Evolutionary conservation across 805 yeast species (phyloP), one percentile per base, ranked within the genome.

Genomic region (Candida montana): DNA sequence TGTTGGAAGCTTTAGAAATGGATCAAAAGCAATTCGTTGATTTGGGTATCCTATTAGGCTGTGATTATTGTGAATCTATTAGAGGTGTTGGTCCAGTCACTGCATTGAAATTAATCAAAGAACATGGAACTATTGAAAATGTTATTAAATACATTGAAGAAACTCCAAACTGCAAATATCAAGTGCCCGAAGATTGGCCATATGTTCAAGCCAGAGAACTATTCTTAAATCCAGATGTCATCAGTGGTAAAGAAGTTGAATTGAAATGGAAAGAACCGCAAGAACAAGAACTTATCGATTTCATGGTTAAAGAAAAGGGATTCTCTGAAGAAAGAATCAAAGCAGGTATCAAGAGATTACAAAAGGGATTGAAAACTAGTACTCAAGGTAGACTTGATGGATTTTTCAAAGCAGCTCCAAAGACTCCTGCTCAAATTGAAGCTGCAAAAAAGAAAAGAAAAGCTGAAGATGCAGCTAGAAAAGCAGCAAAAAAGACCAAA

Each of bases 61-160:
- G 99, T 64, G 99, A 93, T 67, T 93, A 93, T 63, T 88, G 96
- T 65, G 97, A 91, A 50, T 85, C 96, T 4, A 90, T 93, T 44
- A 79, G 79, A 53, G 99, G 99, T 19, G 82, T 93, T 46, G 99
- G 99, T 8, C 98, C 98, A 1, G 93, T 85, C 2, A 91, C 96
- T 1, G 99, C 97, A 0, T 70, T 75, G 48, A 91, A 93, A 57
- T 71, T 93, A 46, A 87, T 93, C 47, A 83, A 81, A 57, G 96
- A 91, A 56, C 89, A 87, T 60, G 81, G 83, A 1, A 71, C 83
- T 0, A 70, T 93, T 36, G 98, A 91, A 47, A 81, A 81, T 30
- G 79, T 93, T 32, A 75, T 91, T 31, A 79, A 78, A 51, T 68
- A 64, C 45, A 75, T 89, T 28, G 37, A 39, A 21, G 72, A 78